Evolutionary conservation across 345 rosid genomes (phyloP), one percentile per base, ranked within the genome.

Genomic region (Eucalyptus victrix): DNA sequence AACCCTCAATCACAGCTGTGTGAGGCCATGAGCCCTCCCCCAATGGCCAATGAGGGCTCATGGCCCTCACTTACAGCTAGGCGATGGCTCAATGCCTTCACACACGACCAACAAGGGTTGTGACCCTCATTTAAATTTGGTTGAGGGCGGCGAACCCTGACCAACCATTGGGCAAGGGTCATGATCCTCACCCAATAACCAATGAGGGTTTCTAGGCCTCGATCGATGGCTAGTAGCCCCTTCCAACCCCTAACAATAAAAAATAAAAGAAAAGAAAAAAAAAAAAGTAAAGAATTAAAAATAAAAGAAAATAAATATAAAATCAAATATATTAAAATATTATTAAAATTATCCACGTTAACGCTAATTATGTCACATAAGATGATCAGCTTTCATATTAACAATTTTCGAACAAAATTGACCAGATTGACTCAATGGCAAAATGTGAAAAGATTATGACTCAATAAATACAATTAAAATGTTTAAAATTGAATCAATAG

Each of bases 131-230:
- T 56, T 9, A 56, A 24, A 56, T 56, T 24, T 56, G 13, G 13
- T 6, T 5, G 12, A 56, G 6, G 3, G 6, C 4, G 0, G 13
- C 3, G 3, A 56, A 56, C 13, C 30, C 3, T 24, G 1, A 24
- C 13, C 21, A 4, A 56, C 30, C 62, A 56, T 56, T 56, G 13
- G 62, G 30, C 30, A 24, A 56, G 62, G 62, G 30, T 56, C 30
- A 56, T 23, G 62, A 24, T 28, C 62, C 62, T 56, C 62, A 4
- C 30, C 62, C 11, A 53, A 1, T 53, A 19, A 53, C 26, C 10
- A 2, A 19, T 9, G 24, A 19, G 56, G 24, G 56, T 53, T 53
- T 4, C 26, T 53, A 9, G 58, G 58, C 56, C 56, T 51, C 1
- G 4, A 51, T 9, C 1, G 4, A 4, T 21, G 26, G 13, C 62